These are phyloP conservation scores for Grosmannia huntii DNA, from an alignment of 2,329 filamentous ascomycete genomes.

Conservation along the genomic window DNA sequence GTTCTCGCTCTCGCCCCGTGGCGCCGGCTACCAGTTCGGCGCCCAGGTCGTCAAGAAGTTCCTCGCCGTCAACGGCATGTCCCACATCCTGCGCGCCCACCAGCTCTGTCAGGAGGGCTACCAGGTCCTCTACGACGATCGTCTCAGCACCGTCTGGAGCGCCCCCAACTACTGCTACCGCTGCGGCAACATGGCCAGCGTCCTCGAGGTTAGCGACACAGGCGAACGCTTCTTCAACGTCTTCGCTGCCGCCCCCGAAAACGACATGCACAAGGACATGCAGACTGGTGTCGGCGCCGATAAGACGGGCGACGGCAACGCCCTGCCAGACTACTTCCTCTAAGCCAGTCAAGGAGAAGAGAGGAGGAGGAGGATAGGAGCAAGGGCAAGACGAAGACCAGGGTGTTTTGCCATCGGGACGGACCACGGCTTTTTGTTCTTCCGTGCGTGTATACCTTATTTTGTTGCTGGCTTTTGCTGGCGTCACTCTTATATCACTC, in stretches of 20 bases:
- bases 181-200: conserved; percentile 94
- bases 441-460: background rate
- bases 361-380: background rate
- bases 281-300: conserved; percentile 46
- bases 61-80: conserved; percentile 93
- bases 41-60: conserved; percentile 98
- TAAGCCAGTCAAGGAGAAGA: conserved; percentile 19
- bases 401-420: background rate
- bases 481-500: background rate
- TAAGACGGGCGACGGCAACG: conserved; percentile 55
- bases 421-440: background rate
- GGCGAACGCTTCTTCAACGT: conserved; percentile 96
- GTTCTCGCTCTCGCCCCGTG: conserved; percentile 84
- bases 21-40: conserved; percentile 94
- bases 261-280: conserved; percentile 79
- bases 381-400: background rate
- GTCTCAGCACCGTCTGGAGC: conserved; percentile 93
- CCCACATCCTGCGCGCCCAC: conserved; percentile 92
- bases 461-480: background rate
- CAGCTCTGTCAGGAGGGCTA: conserved; percentile 97
- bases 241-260: conserved; percentile 92
- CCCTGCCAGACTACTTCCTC: conserved; percentile 61
- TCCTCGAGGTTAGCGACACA: conserved; percentile 86
- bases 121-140: conserved; percentile 91
- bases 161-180: conserved; percentile 93